A percentile compares a stretch with the other conserved stretches of the same genome.
These are phyloP conservation scores for Yamadazyma mexicana DNA, from an alignment of 1,139 yeast genomes.

Conservation along the genomic window DNA sequence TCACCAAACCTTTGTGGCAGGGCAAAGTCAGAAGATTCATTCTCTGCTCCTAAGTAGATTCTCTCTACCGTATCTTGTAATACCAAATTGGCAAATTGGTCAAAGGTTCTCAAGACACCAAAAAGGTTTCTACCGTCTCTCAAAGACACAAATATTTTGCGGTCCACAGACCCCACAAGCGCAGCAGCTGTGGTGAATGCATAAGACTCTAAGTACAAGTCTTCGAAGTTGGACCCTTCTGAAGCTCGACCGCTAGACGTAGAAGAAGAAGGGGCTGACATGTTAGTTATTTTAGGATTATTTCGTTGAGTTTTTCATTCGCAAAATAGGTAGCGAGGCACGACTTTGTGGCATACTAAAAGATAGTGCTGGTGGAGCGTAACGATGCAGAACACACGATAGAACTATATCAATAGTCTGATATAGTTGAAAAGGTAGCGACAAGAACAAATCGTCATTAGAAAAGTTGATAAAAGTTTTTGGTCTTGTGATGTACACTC, in stretches of 20 bases:
- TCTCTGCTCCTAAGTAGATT: slow-evolving; percentile 53
- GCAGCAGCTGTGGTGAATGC: slow-evolving; percentile 98
- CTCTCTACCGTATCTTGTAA: slow-evolving; percentile 90
- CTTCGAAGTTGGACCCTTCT: slow-evolving; percentile 34
- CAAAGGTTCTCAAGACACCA: slow-evolving; percentile 93
- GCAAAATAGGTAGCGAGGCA: not conserved
- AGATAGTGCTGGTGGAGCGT: no score
- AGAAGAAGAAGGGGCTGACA: slow-evolving; percentile 1
- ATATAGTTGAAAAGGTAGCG: no score
- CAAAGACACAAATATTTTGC: slow-evolving; percentile 79
- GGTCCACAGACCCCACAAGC: slow-evolving; percentile 88
- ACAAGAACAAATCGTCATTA: no score
- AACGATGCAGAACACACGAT: no score
- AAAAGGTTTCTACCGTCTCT: slow-evolving; percentile 89
- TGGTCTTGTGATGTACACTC: no score
- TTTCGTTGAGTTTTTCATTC: slow-evolving; percentile 3
- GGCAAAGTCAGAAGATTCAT: slow-evolving; percentile 22
- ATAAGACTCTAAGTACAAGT: slow-evolving; percentile 63
- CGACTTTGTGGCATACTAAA: no score
- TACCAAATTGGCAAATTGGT: slow-evolving; percentile 91
- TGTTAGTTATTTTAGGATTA: not conserved
- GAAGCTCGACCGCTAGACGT: slow-evolving; percentile 1
- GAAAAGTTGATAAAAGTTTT: no score
- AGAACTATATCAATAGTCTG: no score
- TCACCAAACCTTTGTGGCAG: slow-evolving; percentile 64